A percentile compares a stretch with the other conserved stretches of the same genome.
Conservation (phyloP, 225 moss, liverwort and hornwort genomes). For the Pseudoscleropodium purum region DNA sequence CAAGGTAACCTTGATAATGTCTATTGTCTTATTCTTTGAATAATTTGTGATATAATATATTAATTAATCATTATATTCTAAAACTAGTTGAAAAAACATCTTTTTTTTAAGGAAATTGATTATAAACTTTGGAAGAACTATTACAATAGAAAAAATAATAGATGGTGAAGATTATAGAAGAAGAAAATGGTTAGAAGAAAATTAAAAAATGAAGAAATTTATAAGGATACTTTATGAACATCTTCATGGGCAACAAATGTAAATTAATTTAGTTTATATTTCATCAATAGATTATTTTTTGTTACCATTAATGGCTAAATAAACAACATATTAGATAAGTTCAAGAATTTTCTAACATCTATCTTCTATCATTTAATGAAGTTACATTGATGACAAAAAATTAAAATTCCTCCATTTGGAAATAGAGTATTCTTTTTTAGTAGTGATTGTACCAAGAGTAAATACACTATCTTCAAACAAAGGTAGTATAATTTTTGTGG, state of each 20-base stretch:
- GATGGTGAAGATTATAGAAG: not conserved
- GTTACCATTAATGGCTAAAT: not conserved
- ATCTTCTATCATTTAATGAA: not conserved
- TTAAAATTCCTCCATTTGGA: too few species aligned
- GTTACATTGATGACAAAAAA: not conserved
- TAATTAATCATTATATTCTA: not conserved
- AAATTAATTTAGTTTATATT: not conserved
- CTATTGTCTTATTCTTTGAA: not conserved
- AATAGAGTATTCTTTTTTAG: too few species aligned
- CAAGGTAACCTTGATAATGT: not conserved
- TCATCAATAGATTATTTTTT: not conserved
- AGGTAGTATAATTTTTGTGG: not conserved
- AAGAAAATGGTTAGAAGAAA: not conserved
- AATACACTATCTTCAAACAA: too few species aligned
- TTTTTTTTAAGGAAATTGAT: not conserved
- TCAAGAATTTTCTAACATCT: not conserved
- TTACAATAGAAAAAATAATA: not conserved
- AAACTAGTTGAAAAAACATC: accelerated
- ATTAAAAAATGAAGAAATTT: accelerated
- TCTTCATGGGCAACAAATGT: not conserved
- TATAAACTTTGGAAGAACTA: not conserved
- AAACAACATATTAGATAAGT: not conserved
- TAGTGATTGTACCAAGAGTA: not conserved
- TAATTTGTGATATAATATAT: not conserved
- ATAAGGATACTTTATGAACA: not conserved